Evolutionary conservation across 768 basidiomycete species (phyloP).

Genomic region (Lentinus brumalis): DNA sequence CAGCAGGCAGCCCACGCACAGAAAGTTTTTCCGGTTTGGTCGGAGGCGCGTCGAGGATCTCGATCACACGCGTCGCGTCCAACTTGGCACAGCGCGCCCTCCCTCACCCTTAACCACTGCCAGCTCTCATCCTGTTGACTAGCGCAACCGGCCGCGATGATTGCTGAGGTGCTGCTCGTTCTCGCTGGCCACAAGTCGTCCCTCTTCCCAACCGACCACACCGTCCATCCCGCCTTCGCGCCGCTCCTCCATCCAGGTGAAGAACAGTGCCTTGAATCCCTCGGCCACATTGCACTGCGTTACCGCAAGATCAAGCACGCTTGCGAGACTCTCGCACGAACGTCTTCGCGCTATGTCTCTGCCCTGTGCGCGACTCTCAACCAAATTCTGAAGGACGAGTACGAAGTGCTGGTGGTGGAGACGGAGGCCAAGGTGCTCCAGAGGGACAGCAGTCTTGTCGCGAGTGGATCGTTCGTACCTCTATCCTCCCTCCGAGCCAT

Average conservation of each 20-base stretch:
- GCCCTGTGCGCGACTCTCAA: slow-evolving; percentile 75
- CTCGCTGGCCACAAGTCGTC: slow-evolving; percentile 88
- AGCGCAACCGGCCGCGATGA: slow-evolving; percentile 49
- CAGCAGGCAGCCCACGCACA: no score
- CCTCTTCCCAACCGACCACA: slow-evolving; percentile 65
- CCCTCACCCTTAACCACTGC: background rate
- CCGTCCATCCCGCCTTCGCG: slow-evolving; percentile 62
- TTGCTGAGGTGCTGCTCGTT: slow-evolving; percentile 84
- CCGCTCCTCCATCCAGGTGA: slow-evolving; percentile 89
- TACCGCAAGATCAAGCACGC: slow-evolving; percentile 73
- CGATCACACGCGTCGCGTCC: slow-evolving; percentile 9
- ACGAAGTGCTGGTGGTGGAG: slow-evolving; percentile 75
- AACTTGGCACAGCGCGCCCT: background rate
- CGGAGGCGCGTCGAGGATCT: slow-evolving; percentile 4
- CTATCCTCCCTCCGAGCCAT: slow-evolving; percentile 80
- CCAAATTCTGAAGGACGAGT: slow-evolving; percentile 76
- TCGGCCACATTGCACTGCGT: slow-evolving; percentile 72
- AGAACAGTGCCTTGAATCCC: slow-evolving; percentile 76
- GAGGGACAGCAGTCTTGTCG: slow-evolving; percentile 76
- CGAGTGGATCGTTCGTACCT: slow-evolving; percentile 81
- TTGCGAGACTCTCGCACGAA: slow-evolving; percentile 51
- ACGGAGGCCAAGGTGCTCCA: slow-evolving; percentile 80
- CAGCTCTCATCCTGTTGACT: background rate
- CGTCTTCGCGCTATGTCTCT: slow-evolving; percentile 75
- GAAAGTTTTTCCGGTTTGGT: slow-evolving; percentile 23